Conservation (phyloP, 2,329 filamentous ascomycete genomes). For the Corinectria fuckeliana region DNA sequence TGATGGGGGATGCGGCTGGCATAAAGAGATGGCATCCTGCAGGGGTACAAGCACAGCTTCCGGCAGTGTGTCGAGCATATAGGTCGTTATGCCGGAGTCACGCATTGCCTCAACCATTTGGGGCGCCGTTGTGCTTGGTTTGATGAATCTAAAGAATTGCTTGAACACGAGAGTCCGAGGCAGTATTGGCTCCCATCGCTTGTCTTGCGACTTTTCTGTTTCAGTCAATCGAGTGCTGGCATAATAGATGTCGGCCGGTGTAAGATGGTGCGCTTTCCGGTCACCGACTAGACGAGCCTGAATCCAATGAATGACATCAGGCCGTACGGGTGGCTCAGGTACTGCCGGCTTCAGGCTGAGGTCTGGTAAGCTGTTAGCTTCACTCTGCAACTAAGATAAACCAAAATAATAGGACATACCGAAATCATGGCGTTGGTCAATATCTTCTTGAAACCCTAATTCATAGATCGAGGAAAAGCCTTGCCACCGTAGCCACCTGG, state of each 20-base stretch:
- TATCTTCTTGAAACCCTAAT: conserved; percentile 58
- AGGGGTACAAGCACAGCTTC: conserved; percentile 83
- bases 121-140: conserved; percentile 56
- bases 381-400: too few species aligned
- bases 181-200: conserved; percentile 56
- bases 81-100: conserved; percentile 68
- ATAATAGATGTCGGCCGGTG: conserved; percentile 54
- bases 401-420: conserved; percentile 41
- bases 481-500: conserved; percentile 79
- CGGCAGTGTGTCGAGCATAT: conserved; percentile 81
- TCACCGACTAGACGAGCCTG: conserved; percentile 52
- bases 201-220: conserved; percentile 44
- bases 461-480: conserved; percentile 57
- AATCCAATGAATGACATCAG: conserved; percentile 61
- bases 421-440: conserved; percentile 47
- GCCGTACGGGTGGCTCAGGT: conserved; percentile 43
- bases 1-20: conserved; percentile 80
- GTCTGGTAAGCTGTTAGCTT: conserved; percentile 34
- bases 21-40: conserved; percentile 83
- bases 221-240: conserved; percentile 45
- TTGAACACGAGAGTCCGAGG: conserved; percentile 75
- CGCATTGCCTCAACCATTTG: conserved; percentile 78
- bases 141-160: conserved; percentile 68
- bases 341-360: conserved; percentile 42
- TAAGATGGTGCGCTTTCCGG: conserved; percentile 48